These are phyloP conservation scores for Suhomyces xylopsoci DNA, from an alignment of 805 yeast genomes.

Conservation along the genomic window DNA sequence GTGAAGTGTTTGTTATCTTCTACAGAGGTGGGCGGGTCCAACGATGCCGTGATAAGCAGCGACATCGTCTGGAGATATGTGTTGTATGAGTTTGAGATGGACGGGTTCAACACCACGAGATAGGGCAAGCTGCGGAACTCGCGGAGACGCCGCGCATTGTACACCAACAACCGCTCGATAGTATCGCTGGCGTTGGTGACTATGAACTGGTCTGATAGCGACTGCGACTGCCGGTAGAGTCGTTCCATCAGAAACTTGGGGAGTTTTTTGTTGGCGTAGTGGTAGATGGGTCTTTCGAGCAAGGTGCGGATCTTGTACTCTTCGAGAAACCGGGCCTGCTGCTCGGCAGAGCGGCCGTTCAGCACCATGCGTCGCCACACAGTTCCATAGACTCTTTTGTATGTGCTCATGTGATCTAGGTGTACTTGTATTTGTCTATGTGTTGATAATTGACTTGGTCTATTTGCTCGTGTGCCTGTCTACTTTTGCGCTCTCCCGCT, in stretches of 20 bases:
- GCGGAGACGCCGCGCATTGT: conserved; percentile 67
- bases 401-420: neutral
- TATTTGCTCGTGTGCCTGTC: neutral
- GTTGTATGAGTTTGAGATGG: conserved; percentile 73
- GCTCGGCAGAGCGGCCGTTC: neutral
- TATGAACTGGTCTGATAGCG: conserved; percentile 36
- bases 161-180: conserved; percentile 51
- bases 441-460: no score
- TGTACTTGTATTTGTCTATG: neutral
- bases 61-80: conserved; percentile 68
- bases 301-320: conserved; percentile 58
- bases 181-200: conserved; percentile 53
- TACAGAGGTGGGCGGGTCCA: conserved; percentile 40
- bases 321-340: conserved; percentile 33
- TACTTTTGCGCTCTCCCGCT: neutral
- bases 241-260: conserved; percentile 53
- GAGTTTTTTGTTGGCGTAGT: conserved; percentile 50
- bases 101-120: conserved; percentile 81
- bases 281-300: conserved; percentile 55
- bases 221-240: conserved; percentile 40
- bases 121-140: conserved; percentile 78
- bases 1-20: conserved; percentile 57
- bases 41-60: conserved; percentile 29
- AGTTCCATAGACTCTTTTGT: neutral
- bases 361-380: neutral